These are phyloP conservation scores for Pseudotulostoma volvatum DNA, from an alignment of 495 filamentous ascomycete species.

Conservation along the genomic window DNA sequence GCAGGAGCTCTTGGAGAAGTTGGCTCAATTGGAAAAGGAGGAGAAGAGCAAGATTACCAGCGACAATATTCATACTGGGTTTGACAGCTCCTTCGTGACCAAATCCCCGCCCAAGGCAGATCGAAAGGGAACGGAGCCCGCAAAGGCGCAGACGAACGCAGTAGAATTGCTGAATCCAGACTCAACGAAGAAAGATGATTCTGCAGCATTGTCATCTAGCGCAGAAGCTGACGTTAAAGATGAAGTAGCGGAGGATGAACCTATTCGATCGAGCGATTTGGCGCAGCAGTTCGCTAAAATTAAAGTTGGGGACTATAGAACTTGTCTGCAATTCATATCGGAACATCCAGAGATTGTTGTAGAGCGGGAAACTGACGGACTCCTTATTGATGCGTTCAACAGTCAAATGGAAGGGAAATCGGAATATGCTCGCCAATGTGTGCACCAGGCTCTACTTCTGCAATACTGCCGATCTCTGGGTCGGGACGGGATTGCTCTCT, in stretches of 20 bases:
- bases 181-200: slow-evolving; percentile 15
- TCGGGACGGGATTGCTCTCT: slow-evolving; percentile 72
- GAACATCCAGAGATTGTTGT: slow-evolving; percentile 58
- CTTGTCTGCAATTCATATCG: slow-evolving; percentile 57
- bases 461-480: slow-evolving; percentile 90
- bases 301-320: slow-evolving; percentile 53
- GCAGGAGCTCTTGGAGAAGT: slow-evolving; percentile 48
- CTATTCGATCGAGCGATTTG: slow-evolving; percentile 57
- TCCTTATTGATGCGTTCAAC: slow-evolving; percentile 84
- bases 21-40: slow-evolving; percentile 72
- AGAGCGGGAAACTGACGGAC: slow-evolving; percentile 80
- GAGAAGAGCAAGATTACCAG: slow-evolving; percentile 86
- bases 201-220: slow-evolving; percentile 33
- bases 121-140: slow-evolving; percentile 21
- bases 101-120: slow-evolving; percentile 38
- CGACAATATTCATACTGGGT: slow-evolving; percentile 80
- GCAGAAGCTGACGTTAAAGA: slow-evolving; percentile 42
- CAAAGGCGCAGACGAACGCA: slow-evolving; percentile 16
- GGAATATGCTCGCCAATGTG: slow-evolving; percentile 68
- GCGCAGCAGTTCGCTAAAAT: slow-evolving; percentile 68
- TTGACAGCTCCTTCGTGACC: slow-evolving; percentile 62
- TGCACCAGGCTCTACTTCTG: slow-evolving; percentile 81
- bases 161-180: slow-evolving; percentile 76
- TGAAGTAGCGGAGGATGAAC: slow-evolving; percentile 43
- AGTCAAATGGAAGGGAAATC: slow-evolving; percentile 57